Evolutionary conservation across 2,329 filamentous ascomycete species (phyloP), one percentile per base, ranked within the genome.

Genomic region (Fusarium poae): DNA sequence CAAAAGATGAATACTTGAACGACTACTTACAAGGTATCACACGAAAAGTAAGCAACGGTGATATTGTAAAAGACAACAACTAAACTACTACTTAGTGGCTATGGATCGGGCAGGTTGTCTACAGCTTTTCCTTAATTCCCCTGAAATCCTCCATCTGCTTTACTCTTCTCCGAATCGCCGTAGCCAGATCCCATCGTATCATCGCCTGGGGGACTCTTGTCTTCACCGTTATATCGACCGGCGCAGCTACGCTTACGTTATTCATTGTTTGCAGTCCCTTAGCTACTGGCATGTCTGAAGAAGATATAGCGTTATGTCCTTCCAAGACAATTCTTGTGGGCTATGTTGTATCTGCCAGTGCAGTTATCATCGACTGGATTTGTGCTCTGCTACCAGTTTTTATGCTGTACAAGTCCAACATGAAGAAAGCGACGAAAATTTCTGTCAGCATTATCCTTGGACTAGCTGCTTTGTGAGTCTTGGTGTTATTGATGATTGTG

Each of bases 71-170:
- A 3, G n/a, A 3, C 9, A 23, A 1, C 3, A 7, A 7, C 30
- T 53, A 29, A 62, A 10, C 5, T 4, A 4, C 5, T 3, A 0
- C 13, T 8, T 13, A 71, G 68, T 63, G 59, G 32, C 10, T 69
- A 8, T 71, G 62, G 62, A 34, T 59, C 2, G 67, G 62, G 6
- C 62, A 69, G 34, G 13, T 27, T 1, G 13, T 39, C 1, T 71
- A 71, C 8, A 48, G 45, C n/a, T 25, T 32, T 8, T 71, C 67
- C 1, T 25, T 71, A 8, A 21, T 60, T 2, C 64, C 57, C n/a
- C 55, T 71, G 12, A 71, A 71, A n/a, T 8, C 42, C 2, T 62
- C 67, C 2, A 71, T 71, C 35, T 71, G 68, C 20, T 37, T 66
- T 11, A 71, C 56, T 0, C 46, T 71, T 1, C 45, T 71, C 5